These are phyloP conservation scores for Dimocarpus longan DNA, from an alignment of 345 rosid genomes.

Conservation along the genomic window DNA sequence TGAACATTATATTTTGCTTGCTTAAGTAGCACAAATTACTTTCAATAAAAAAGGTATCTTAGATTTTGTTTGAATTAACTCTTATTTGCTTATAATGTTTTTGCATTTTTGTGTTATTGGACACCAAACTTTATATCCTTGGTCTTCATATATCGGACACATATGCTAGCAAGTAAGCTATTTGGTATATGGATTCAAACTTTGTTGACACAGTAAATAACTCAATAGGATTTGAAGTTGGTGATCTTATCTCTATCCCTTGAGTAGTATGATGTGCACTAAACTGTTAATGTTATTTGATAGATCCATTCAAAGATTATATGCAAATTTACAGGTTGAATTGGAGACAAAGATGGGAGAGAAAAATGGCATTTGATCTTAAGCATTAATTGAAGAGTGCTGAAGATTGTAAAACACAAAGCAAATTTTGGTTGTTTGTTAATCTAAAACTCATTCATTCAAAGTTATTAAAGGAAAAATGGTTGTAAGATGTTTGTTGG, in stretches of 20 bases:
- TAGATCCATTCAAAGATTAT: neutral
- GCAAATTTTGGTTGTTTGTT: neutral
- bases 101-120: no score
- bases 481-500: neutral
- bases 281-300: neutral
- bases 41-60: no score
- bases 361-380: neutral
- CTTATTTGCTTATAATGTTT: no score
- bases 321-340: neutral
- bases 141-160: neutral
- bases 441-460: neutral
- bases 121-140: no score
- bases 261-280: neutral
- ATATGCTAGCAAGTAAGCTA: neutral
- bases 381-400: neutral
- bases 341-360: neutral
- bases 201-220: neutral
- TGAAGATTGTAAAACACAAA: neutral
- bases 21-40: no score
- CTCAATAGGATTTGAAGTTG: neutral
- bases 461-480: neutral
- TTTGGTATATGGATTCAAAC: neutral
- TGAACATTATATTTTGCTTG: no score
- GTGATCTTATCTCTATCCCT: neutral
- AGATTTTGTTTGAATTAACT: no score